A percentile compares a stretch with the other conserved stretches of the same genome.
phyloP scores from a whole-genome alignment of 345 rosid genomes.

The Boechera stricta region DNA sequence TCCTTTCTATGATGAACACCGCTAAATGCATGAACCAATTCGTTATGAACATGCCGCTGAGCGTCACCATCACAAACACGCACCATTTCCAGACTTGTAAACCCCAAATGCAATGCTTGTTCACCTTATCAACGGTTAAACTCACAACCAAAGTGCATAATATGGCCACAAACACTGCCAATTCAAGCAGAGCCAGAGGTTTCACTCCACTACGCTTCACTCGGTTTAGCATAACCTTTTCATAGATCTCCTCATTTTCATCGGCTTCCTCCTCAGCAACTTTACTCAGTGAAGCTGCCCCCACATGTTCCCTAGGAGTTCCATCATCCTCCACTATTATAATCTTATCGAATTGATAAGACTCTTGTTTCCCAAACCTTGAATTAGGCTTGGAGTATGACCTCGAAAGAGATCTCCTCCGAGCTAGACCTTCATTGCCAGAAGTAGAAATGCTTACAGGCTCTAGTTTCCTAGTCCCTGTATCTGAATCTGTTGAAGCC shows the following conservation, averaged over 20 bases:
- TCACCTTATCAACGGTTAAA: conserved; percentile 51
- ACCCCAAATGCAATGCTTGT: conserved; percentile 53
- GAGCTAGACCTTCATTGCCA: conserved; percentile 43
- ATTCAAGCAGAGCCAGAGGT: conserved; percentile 53
- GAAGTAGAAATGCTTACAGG: conserved; percentile 9
- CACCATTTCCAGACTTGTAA: conserved; percentile 85
- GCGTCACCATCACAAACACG: conserved; percentile 70
- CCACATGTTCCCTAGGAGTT: conserved; percentile 44
- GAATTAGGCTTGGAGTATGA: conserved; percentile 78
- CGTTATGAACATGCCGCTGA: conserved; percentile 72
- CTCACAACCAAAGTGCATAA: conserved; percentile 58
- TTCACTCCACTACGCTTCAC: conserved; percentile 47
- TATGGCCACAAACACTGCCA: conserved; percentile 51
- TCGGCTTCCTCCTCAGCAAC: conserved; percentile 51
- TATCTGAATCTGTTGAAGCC: conserved; percentile 6
- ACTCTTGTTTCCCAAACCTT: conserved; percentile 69
- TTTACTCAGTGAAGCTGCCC: conserved; percentile 44
- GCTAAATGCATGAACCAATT: conserved; percentile 70
- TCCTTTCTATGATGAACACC: conserved; percentile 78
- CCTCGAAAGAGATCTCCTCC: conserved; percentile 55
- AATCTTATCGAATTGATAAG: conserved; percentile 45
- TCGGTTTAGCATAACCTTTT: conserved; percentile 54
- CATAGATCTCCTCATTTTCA: conserved; percentile 63
- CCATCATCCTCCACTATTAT: conserved; percentile 49
- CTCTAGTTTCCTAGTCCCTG: background rate